Evolutionary conservation across 306 rosid genomes (phyloP), one percentile per base, ranked within the genome.

Genomic region (Gynostemma pentaphyllum): DNA sequence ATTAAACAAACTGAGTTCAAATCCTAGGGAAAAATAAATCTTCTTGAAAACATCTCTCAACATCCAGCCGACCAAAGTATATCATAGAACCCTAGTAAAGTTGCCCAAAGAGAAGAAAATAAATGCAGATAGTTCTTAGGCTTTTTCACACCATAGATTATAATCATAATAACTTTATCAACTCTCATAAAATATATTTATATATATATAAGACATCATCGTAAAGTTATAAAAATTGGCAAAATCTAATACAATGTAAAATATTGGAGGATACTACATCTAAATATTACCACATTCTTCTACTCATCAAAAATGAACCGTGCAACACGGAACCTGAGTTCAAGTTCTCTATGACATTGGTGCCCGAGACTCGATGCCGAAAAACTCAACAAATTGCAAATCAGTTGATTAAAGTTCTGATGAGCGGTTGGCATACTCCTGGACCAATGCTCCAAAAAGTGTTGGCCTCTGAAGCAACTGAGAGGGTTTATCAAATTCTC

Each of bases 401-500:
- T 12, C 30, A 12, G 19, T 8, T 1, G 0, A 1, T 37, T 39
- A 60, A 39, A 60, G 48, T n/a, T 60, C 65, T 2, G 36, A 12
- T 9, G 65, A 60, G 32, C 65, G 65, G 21, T 60, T 60, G 32
- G 65, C 65, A 22, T 60, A 60, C 18, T 60, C 65, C 22, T 60
- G 65, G 22, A 60, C 65, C 34, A 60, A 60, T 39, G 65, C 65
- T 5, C 65, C 65, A 39, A 60, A 60, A 22, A 60, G 65, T 60
- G 65, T 12, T 60, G 65, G 48, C 32, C 65, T 60, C 2, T 60
- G 65, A 39, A 60, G 47, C 48, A 60, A 5, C 7, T 60, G 65
- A 60, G 65, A 60, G 6, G 65, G 65, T 1, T 21, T 37, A 1
- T 60, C 65, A 7, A 60, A 60, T 60, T 60, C 65, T 60, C 48